Evolutionary conservation across 2,329 filamentous ascomycete species (phyloP).

Genomic region (Dothideomycetes sp.): DNA sequence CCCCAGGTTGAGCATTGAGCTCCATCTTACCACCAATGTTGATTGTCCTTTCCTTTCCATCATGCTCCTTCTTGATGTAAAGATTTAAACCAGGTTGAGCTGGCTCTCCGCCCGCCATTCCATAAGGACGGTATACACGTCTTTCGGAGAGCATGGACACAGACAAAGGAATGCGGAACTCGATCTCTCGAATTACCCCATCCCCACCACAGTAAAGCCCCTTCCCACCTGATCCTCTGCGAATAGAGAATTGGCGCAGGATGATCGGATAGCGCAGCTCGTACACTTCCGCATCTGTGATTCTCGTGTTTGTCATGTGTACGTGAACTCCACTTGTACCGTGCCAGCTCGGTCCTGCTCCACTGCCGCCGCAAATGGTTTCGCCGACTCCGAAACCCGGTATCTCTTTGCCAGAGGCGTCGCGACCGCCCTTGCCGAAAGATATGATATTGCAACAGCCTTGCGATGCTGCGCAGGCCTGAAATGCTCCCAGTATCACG

Average conservation of each 20-base stretch:
- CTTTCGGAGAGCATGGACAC: constrained; percentile 22
- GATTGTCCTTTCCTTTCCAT: constrained; percentile 12
- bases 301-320: constrained; percentile 27
- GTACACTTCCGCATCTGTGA: constrained; percentile 24
- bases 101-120: constrained; percentile 21
- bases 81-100: constrained; percentile 21
- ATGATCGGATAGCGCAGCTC: constrained; percentile 25
- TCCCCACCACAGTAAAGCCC: constrained; percentile 21
- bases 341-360: constrained; percentile 22
- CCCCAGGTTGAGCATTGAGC: constrained; percentile 12
- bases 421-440: constrained; percentile 32
- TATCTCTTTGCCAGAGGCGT: constrained; percentile 11
- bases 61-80: constrained; percentile 17
- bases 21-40: constrained; percentile 16
- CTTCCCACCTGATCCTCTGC: constrained; percentile 19
- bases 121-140: constrained; percentile 22
- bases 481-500: constrained; percentile 21
- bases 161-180: constrained; percentile 18
- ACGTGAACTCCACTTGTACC: constrained; percentile 23
- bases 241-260: constrained; percentile 21
- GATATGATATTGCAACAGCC: constrained; percentile 41
- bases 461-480: constrained; percentile 57
- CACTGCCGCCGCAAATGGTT: constrained; percentile 25
- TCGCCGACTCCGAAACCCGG: constrained; percentile 24
- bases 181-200: constrained; percentile 20